Percentiles rank a stretch among this genome's conserved stretches.
phyloP scores from a whole-genome alignment of 1,284 basidiomycete species.

The Ganoderma leucocontextum region DNA sequence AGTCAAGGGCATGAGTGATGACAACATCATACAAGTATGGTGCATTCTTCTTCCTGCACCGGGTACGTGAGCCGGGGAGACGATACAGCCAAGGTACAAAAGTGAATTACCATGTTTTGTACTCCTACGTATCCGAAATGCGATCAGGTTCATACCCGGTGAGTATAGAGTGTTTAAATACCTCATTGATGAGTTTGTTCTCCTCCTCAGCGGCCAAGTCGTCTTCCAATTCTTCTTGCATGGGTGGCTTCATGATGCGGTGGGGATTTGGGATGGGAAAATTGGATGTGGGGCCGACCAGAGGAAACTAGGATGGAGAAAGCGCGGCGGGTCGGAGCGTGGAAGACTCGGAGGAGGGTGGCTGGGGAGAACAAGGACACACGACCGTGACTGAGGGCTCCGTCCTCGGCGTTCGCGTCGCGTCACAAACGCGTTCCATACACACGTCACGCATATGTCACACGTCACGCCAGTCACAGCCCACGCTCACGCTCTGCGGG shows the following conservation, averaged over 20 bases:
- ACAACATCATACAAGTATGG: slow-evolving; percentile 98
- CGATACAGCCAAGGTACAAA: slow-evolving; percentile 16
- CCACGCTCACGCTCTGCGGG: too few relatives aligned
- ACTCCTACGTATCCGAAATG: slow-evolving; percentile 61
- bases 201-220: slow-evolving; percentile 85
- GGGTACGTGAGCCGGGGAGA: slow-evolving; percentile 18
- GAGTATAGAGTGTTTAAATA: slow-evolving; percentile 45
- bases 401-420: slow-evolving; percentile 30
- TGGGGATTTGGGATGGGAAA: not conserved
- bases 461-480: not conserved
- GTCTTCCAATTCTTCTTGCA: slow-evolving; percentile 80
- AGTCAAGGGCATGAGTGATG: slow-evolving; percentile 97
- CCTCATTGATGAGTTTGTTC: slow-evolving; percentile 94
- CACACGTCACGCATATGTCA: slow-evolving; percentile 15
- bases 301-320: not conserved
- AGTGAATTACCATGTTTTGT: slow-evolving; percentile 75
- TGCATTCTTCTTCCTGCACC: slow-evolving; percentile 92
- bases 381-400: not conserved
- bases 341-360: slow-evolving; percentile 14
- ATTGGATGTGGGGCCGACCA: too few relatives aligned
- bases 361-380: slow-evolving; percentile 24
- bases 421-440: slow-evolving; percentile 33
- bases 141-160: not conserved
- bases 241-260: slow-evolving; percentile 62
- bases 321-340: not conserved